These are phyloP conservation scores for Colletotrichum lupini DNA, from an alignment of 2,329 filamentous ascomycete species.

Conservation along the genomic window DNA sequence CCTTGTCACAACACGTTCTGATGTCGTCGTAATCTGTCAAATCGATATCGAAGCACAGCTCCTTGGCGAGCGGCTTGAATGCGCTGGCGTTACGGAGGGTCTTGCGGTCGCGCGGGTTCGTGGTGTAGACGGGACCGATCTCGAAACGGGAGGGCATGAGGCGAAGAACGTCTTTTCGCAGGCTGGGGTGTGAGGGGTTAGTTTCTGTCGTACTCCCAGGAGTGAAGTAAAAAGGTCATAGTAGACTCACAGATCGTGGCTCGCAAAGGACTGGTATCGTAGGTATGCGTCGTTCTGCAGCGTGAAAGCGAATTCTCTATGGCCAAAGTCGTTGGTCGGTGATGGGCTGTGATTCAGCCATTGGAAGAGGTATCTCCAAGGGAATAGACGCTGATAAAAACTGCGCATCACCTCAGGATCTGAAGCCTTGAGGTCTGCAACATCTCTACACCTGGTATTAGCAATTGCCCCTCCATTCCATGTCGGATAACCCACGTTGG, in stretches of 20 bases:
- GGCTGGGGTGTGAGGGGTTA: constrained; percentile 53
- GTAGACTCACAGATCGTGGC: constrained; percentile 60
- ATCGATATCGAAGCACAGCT: constrained; percentile 99
- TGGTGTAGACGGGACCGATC: constrained; percentile 96
- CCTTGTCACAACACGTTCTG: constrained; percentile 92
- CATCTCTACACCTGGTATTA: constrained; percentile 42
- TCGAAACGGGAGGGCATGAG: constrained; percentile 95
- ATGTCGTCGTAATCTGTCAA: constrained; percentile 99
- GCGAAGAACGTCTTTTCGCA: constrained; percentile 91
- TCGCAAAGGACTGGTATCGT: constrained; percentile 81
- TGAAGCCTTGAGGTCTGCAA: constrained; percentile 60
- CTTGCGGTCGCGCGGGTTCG: constrained; percentile 94
- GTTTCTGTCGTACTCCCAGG: constrained; percentile 5
- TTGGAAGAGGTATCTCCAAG: constrained; percentile 93
- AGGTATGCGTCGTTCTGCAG: constrained; percentile 93
- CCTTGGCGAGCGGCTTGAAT: constrained; percentile 90
- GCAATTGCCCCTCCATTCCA: not conserved
- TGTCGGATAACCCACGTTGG: constrained; percentile 50
- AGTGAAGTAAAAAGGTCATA: not conserved
- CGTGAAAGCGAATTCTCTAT: constrained; percentile 96
- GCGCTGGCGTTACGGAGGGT: constrained; percentile 81
- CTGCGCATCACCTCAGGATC: constrained; percentile 89
- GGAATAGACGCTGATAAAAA: constrained; percentile 96
- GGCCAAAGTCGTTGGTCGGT: constrained; percentile 87
- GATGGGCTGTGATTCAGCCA: constrained; percentile 96